Evolutionary conservation across 805 yeast genomes (phyloP), one percentile per base, ranked within the genome.

Genomic region (Alloascoidea hylecoeti): DNA sequence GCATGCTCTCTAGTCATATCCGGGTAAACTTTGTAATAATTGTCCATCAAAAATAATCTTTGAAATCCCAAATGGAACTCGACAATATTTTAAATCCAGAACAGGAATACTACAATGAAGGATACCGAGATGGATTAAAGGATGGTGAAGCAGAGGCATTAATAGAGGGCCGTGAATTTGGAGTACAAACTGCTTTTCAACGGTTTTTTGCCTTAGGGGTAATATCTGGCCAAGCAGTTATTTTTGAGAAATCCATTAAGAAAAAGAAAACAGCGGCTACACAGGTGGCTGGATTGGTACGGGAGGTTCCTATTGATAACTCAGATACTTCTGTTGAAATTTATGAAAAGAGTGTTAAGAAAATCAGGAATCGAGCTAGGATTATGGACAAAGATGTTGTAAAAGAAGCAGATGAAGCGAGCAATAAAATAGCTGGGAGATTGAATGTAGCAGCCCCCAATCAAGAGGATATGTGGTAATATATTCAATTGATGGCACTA

Each of bases 151-250:
- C 52, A 36, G 69, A 74, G 34, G 86, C 85, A 36, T 64, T 57
- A 38, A 45, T 63, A 2, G 96, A 86, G 51, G 96, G 96, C 1
- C 79, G 78, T 49, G 85, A 83, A 49, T 77, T 75, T 46, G 97
- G 97, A 0, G 65, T 66, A 39, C 57, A 58, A 39, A 49, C 63
- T 15, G 61, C 65, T 19, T 57, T 53, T 46, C 54, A 57, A 45
- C 41, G 58, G 17, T 50, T 71, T 47, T 46, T 83, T 2, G 51
- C 82, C 0, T 51, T 86, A 1, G 96, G 96, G 0, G 76, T 81
- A 40, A 63, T 79, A 32, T 52, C 64, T 39, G 76, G 80, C 14
- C 48, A 77, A 33, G 51, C 70, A 15, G 55, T 57, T 13, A 50
- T 56, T 4, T 57, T 63, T 56, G 2, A 38, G 44, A 30, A 42